Conservation (phyloP, 345 rosid species). For the Ceriops tagal region DNA sequence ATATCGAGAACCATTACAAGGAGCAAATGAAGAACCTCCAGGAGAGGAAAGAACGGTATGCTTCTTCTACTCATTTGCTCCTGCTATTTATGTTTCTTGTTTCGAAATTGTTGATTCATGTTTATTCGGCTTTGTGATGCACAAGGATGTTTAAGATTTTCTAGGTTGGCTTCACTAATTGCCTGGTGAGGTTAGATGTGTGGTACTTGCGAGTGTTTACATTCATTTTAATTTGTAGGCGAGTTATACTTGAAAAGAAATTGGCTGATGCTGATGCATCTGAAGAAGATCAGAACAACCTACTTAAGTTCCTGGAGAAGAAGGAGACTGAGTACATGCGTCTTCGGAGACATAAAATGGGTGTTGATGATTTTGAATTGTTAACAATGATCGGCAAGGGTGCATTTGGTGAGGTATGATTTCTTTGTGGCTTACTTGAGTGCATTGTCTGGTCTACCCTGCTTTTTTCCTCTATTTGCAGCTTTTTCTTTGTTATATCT, state of each 20-base stretch:
- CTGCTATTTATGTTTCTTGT: no score
- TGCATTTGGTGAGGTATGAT: conserved; percentile 78
- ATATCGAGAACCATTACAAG: conserved; percentile 82
- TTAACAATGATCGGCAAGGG: conserved; percentile 84
- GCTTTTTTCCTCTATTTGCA: background rate
- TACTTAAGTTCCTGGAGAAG: conserved; percentile 84
- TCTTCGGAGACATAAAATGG: conserved; percentile 91
- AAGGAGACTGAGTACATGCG: conserved; percentile 99
- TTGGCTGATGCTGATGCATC: conserved; percentile 95
- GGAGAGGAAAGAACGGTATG: conserved; percentile 69
- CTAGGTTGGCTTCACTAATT: no score
- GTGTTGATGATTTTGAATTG: conserved; percentile 85
- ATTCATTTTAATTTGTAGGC: conserved; percentile 29
- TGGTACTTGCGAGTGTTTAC: background rate
- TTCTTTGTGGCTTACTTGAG: background rate
- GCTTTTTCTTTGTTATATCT: background rate
- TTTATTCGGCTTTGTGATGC: no score
- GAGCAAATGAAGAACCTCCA: conserved; percentile 84
- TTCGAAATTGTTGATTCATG: no score
- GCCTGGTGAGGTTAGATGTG: background rate
- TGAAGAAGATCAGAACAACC: conserved; percentile 88
- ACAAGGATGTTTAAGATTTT: no score
- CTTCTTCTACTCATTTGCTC: no score
- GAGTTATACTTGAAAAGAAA: conserved; percentile 72
- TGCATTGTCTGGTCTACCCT: background rate